These are phyloP conservation scores for Xylariaceae sp. DNA, from an alignment of 2,329 filamentous ascomycete species.

Conservation along the genomic window DNA sequence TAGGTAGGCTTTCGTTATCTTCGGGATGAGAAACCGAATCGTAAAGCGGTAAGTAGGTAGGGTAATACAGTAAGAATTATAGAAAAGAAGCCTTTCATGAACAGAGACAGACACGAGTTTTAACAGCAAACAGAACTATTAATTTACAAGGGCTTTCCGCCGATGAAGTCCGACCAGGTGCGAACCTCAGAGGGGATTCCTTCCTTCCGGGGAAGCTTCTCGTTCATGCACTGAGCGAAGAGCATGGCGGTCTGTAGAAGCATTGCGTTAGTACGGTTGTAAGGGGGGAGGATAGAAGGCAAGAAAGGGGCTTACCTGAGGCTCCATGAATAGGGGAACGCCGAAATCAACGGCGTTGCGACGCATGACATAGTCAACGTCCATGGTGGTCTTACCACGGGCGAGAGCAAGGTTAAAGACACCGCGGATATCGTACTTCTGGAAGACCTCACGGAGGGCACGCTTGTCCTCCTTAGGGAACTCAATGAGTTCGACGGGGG, in stretches of 20 bases:
- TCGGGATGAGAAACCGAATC: too few species aligned
- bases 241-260: constrained; percentile 75
- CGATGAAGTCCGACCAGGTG: constrained; percentile 93
- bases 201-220: constrained; percentile 84
- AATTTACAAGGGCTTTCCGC: constrained; percentile 66
- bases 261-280: constrained; percentile 1
- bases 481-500: constrained; percentile 82
- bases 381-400: constrained; percentile 75
- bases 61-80: too few species aligned
- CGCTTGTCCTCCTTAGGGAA: constrained; percentile 97
- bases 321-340: constrained; percentile 96
- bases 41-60: too few species aligned
- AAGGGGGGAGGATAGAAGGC: neutral
- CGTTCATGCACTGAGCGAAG: constrained; percentile 94
- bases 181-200: constrained; percentile 88
- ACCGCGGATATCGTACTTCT: constrained; percentile 93
- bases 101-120: too few species aligned
- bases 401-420: constrained; percentile 90
- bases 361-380: constrained; percentile 98
- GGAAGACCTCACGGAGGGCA: constrained; percentile 86
- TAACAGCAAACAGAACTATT: neutral
- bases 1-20: too few species aligned
- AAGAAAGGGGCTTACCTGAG: constrained; percentile 61
- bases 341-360: constrained; percentile 98
- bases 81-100: too few species aligned